Conservation (phyloP, 2,329 filamentous ascomycete genomes). For the Fusarium neocosmosporiellum region DNA sequence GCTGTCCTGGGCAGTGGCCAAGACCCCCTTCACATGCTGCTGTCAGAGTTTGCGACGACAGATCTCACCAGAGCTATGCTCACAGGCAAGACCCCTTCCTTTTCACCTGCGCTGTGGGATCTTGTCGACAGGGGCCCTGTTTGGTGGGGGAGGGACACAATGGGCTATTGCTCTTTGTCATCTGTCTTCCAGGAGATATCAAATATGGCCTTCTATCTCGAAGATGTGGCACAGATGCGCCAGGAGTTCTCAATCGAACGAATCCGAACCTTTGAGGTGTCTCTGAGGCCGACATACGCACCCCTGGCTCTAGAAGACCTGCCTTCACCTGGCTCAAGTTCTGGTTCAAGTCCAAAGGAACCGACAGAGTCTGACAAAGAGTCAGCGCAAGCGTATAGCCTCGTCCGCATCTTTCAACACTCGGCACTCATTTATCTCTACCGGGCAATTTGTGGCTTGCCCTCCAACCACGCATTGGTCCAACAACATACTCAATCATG, state of each 20-base stretch:
- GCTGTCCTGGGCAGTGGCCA: slow-evolving; percentile 38
- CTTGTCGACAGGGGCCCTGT: slow-evolving; percentile 52
- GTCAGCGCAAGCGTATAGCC: slow-evolving; percentile 48
- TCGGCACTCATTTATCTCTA: slow-evolving; percentile 57
- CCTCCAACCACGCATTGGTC: slow-evolving; percentile 52
- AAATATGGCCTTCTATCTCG: slow-evolving; percentile 45
- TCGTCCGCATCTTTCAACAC: slow-evolving; percentile 55
- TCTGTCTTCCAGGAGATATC: slow-evolving; percentile 49
- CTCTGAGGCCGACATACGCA: slow-evolving; percentile 42
- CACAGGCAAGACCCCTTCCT: slow-evolving; percentile 51
- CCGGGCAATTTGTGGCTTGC: slow-evolving; percentile 54
- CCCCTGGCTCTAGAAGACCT: slow-evolving; percentile 42
- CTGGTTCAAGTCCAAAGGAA: neutral
- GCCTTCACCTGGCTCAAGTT: slow-evolving; percentile 1
- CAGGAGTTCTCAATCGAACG: slow-evolving; percentile 44
- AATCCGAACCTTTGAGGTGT: slow-evolving; percentile 44
- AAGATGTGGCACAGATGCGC: slow-evolving; percentile 21
- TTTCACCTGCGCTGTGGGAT: slow-evolving; percentile 52
- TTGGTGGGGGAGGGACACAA: slow-evolving; percentile 56
- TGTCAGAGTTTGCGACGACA: slow-evolving; percentile 57
- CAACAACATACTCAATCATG: slow-evolving; percentile 53
- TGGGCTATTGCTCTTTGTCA: slow-evolving; percentile 49
- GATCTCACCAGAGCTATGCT: slow-evolving; percentile 56
- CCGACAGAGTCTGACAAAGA: slow-evolving; percentile 40
- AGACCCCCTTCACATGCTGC: slow-evolving; percentile 50